Base-by-base conservation (phyloP, 164 flowering plant genomes). In the Platanus orientalis region DNA sequence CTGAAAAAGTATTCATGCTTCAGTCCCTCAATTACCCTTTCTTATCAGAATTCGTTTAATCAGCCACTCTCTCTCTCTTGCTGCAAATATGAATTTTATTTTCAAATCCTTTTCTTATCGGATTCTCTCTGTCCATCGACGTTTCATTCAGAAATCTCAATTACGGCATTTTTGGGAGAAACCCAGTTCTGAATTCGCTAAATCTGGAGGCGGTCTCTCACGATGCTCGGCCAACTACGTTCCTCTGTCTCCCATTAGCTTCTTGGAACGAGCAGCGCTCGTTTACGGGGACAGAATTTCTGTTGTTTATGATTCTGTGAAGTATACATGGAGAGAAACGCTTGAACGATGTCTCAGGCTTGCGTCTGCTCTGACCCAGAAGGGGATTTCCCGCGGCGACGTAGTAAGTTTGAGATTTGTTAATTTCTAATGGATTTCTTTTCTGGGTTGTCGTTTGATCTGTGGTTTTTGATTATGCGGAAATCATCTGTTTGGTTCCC, bases 191-290 rank as follows among this genome's bases (percentile, higher is more conserved):
- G 32, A 53, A 32, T 53, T 14, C 1, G 42, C 1, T 10, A 32
- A n/a, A 36, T 49, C 57, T 7, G 74, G 76, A 79, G 81, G 79
- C 45, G 86, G 82, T 24, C 40, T 64, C 24, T 59, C 70, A 11
- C 40, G 60, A 50, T 79, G 82, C 73, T 63, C 85, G 0, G 87
- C 83, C 0, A 83, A 83, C 52, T 71, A 77, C 69, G 79, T 79
- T 12, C 83, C 83, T 26, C 66, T 83, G 51, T 60, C 84, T 14
- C 87, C 87, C 0, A 79, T 83, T 29, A 79, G 77, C 75, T 83
- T 83, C 76, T 59, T 83, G 63, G 80, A 83, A 54, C 74, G 87
- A 42, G 75, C 84, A 0, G 78, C 84, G 0, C 23, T 54, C 2
- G 83, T 79, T 39, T 81, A 81, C 64, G 49, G 78, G 19, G 83